These are phyloP conservation scores for Candida morakotiae DNA, from an alignment of 805 yeast species.

Conservation along the genomic window DNA sequence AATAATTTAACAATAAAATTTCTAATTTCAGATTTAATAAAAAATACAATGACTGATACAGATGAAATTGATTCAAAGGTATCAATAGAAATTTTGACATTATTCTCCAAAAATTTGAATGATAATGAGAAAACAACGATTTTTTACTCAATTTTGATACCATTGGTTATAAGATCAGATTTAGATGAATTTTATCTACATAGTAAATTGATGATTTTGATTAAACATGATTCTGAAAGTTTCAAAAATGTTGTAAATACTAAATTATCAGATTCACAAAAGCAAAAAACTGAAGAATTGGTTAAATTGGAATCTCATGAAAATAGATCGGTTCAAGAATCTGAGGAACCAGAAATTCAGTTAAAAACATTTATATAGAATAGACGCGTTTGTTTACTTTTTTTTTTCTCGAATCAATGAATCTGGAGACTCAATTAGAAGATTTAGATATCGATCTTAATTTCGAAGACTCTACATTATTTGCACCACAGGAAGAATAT, in stretches of 20 bases:
- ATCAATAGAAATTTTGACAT: conserved; percentile 47
- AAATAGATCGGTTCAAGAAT: neutral
- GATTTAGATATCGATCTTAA: conserved; percentile 1
- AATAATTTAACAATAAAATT: conserved; percentile 36
- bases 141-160: conserved; percentile 30
- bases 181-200: conserved; percentile 37
- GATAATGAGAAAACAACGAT: conserved; percentile 27
- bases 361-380: conserved; percentile 21
- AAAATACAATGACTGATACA: conserved; percentile 14
- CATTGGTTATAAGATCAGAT: conserved; percentile 28
- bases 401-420: neutral
- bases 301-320: conserved; percentile 23
- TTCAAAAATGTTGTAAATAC: conserved; percentile 48
- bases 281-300: conserved; percentile 37
- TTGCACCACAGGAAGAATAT: neutral
- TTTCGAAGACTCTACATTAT: conserved; percentile 2
- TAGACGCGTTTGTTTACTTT: conserved; percentile 1
- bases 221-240: conserved; percentile 37
- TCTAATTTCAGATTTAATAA: conserved; percentile 44
- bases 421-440: neutral
- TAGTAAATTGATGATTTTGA: conserved; percentile 44
- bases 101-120: conserved; percentile 34
- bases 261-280: conserved; percentile 37
- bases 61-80: conserved; percentile 20
- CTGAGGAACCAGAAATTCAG: conserved; percentile 13